Evolutionary conservation across 305 asterid genomes (phyloP), one percentile per base, ranked within the genome.

Genomic region (Caryopteris hybrid): DNA sequence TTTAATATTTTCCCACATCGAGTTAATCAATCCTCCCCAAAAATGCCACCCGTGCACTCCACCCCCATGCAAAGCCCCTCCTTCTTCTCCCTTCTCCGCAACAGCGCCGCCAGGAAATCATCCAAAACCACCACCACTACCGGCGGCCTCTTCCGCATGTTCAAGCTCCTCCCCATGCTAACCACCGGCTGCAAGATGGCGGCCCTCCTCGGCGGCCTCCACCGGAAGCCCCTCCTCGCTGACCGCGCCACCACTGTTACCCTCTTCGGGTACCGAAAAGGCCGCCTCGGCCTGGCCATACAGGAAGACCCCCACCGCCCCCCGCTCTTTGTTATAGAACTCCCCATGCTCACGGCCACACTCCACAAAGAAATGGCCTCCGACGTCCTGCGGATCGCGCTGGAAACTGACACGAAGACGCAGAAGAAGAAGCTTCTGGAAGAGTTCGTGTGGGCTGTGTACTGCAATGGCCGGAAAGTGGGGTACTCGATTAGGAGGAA

Each of bases 131-230:
- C 52, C 58, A 5, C 67, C 36, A 6, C 77, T 29, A 57, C 83
- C 47, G 88, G 93, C 38, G 94, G 96, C 20, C 77, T 93, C 18
- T 80, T 93, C 61, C 80, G 81, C 29, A 85, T 88, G 95, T 85
- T 93, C 83, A 93, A 93, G 76, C 97, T 93, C 63, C 84, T 93
- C 56, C 97, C 99, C 16, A 87, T 93, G 97, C 89, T 93, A 18
- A 81, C 85, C 75, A 84, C 95, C 5, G 99, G 99, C 9, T 88
- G 96, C 86, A 90, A 89, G 71, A 84, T 93, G 90, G 95, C 84
- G n/a, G 87, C 97, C 0, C 79, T 93, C 3, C 78, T 93, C 13
- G 87, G 93, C 5, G 81, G 89, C 10, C 85, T 84, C 45, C 95
- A 85, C 22, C 75, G 87, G 18, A 81, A 70, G 8, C 88, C 93